Base-by-base conservation (phyloP, 495 filamentous ascomycete genomes). In the Penicillium canescens region DNA sequence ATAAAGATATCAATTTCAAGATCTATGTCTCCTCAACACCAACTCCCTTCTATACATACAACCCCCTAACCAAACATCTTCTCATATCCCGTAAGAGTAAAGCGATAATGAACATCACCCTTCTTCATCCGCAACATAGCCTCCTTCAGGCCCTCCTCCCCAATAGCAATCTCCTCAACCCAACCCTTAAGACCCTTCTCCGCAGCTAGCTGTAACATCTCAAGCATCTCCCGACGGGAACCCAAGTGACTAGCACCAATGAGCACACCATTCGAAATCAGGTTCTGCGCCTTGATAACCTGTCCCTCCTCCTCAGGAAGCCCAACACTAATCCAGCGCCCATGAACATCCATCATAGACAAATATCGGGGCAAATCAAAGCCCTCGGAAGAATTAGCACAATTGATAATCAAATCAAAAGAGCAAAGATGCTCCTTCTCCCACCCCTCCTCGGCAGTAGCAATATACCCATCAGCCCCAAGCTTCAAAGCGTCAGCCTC, bases 161-260 rank as follows among this genome's bases (percentile, higher is more conserved):
- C 82, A 59, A 96, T 86, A 31, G 83, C 74, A 35, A 94, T 77
- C 63, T 85, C 83, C 77, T 96, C 80, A 20, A 96, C 87, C 87
- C 88, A 91, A 28, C 85, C 82, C 75, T 86, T 85, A 51, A 96
- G 80, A 2, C 85, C 85, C 82, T 90, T 89, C 59, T 93, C 88
- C 7, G 82, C 86, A 2, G 91, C 90, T 52, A 96, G 60, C 73
- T 91, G 78, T 61, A 96, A 64, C 92, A 96, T 96, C 47, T 79
- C 80, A 46, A 91, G 59, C 79, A 89, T 88, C 82, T 96, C 92
- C 24, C 78, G 79, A 10, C 92, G 74, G 61, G 85, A 89, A 10
- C 92, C 91, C 57, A 96, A 78, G 66, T 96, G 91, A 55, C 84
- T 90, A 20, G 86, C 87, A 11, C 88, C 86, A 50, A 96, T 87